These are phyloP conservation scores for Kondoa subrosea DNA, from an alignment of 768 basidiomycete species.

Conservation along the genomic window DNA sequence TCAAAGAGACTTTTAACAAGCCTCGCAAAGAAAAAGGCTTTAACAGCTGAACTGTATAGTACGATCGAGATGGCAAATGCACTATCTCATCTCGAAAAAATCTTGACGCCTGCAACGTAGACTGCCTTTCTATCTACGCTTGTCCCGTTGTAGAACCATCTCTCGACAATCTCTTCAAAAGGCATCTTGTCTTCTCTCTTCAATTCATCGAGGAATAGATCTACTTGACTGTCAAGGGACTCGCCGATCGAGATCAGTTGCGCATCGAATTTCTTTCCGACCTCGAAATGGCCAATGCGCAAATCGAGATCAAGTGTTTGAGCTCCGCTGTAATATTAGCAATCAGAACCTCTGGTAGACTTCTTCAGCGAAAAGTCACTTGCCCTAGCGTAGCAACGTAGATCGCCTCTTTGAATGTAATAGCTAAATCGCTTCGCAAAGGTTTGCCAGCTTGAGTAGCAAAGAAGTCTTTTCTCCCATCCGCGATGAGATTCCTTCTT, in stretches of 20 bases:
- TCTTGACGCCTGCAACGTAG: constrained; percentile 41
- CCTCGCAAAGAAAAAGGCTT: background rate
- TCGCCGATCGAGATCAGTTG: constrained; percentile 29
- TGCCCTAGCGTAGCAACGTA: constrained; percentile 61
- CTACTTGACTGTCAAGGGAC: constrained; percentile 32
- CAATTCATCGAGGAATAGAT: constrained; percentile 48
- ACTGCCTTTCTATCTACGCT: constrained; percentile 46
- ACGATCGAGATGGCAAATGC: background rate
- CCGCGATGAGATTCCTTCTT: constrained; percentile 38
- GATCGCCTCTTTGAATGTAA: constrained; percentile 66
- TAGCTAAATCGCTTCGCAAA: constrained; percentile 33
- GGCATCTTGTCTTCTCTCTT: constrained; percentile 36
- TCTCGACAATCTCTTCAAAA: constrained; percentile 55
- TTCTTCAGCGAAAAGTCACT: background rate
- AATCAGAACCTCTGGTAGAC: background rate
- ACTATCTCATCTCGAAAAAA: background rate
- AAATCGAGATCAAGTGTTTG: constrained; percentile 45
- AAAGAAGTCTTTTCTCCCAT: constrained; percentile 4
- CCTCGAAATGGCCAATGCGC: constrained; percentile 24
- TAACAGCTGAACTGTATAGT: background rate
- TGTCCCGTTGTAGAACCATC: constrained; percentile 80
- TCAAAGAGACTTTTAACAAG: background rate
- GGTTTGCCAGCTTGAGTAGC: background rate
- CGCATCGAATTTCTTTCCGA: constrained; percentile 31
- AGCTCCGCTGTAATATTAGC: constrained; percentile 37